A percentile compares a stretch with the other conserved stretches of the same genome.
Evolutionary conservation across 2,329 filamentous ascomycete species (phyloP).

Genomic region (Lecanoromycetidae sp.): DNA sequence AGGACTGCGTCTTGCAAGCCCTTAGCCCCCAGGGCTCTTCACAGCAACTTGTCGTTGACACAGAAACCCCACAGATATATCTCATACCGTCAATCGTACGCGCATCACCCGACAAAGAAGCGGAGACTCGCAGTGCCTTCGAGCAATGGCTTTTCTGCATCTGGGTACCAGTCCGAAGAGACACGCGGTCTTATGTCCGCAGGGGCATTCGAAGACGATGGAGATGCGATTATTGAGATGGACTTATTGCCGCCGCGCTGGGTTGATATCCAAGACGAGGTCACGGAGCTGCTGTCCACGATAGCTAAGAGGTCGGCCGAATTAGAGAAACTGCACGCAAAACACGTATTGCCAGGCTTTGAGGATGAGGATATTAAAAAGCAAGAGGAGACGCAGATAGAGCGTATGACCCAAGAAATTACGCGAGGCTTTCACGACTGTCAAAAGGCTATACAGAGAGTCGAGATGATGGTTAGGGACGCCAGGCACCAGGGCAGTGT

Average conservation of each 20-base stretch:
- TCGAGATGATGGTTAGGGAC: slow-evolving; percentile 78
- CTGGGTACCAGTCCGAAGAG: slow-evolving; percentile 49
- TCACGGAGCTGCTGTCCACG: slow-evolving; percentile 66
- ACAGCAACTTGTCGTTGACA: slow-evolving; percentile 28
- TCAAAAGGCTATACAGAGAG: slow-evolving; percentile 73
- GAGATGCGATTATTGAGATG: slow-evolving; percentile 96
- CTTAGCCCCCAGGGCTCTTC: slow-evolving; percentile 17
- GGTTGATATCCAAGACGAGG: slow-evolving; percentile 90
- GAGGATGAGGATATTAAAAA: slow-evolving; percentile 86
- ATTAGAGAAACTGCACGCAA: slow-evolving; percentile 88
- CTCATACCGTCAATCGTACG: slow-evolving; percentile 96
- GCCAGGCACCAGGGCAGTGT: slow-evolving; percentile 60
- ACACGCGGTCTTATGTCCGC: slow-evolving; percentile 74
- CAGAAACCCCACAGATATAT: slow-evolving; percentile 57
- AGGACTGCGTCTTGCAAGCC: slow-evolving; percentile 22
- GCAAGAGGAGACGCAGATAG: slow-evolving; percentile 80
- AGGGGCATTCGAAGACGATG: slow-evolving; percentile 68
- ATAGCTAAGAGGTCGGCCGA: slow-evolving; percentile 73
- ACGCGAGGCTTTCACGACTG: slow-evolving; percentile 82
- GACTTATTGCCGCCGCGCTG: slow-evolving; percentile 87
- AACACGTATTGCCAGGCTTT: slow-evolving; percentile 91
- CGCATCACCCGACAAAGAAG: slow-evolving; percentile 84
- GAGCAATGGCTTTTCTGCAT: slow-evolving; percentile 49
- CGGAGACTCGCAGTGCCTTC: slow-evolving; percentile 52
- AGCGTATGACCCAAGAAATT: slow-evolving; percentile 78